These are phyloP conservation scores for Somion occarium DNA, from an alignment of 1,284 basidiomycete genomes.

Conservation along the genomic window DNA sequence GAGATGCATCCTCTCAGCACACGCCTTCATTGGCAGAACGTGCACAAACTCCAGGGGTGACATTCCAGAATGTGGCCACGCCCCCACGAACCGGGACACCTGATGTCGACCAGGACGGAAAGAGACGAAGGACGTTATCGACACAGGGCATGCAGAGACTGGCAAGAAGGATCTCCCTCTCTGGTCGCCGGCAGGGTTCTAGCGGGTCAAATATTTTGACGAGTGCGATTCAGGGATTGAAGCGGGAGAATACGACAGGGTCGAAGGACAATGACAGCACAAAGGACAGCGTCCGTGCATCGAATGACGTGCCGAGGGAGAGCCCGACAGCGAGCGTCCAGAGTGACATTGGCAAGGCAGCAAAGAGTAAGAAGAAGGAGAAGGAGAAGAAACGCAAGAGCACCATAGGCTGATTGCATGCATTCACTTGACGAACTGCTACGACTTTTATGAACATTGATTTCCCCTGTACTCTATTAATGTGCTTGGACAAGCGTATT, in stretches of 20 bases:
- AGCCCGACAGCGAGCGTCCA: constrained; percentile 26
- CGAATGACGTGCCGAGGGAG: constrained; percentile 15
- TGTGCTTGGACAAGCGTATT: background rate
- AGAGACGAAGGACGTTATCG: constrained; percentile 65
- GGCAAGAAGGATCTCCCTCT: constrained; percentile 67
- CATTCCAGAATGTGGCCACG: constrained; percentile 33
- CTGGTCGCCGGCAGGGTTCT: constrained; percentile 53
- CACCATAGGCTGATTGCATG: constrained; percentile 14
- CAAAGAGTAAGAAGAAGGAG: constrained; percentile 28
- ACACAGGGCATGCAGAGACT: constrained; percentile 80
- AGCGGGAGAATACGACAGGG: constrained; percentile 23
- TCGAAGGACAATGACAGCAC: constrained; percentile 21
- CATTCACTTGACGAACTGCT: constrained; percentile 3
- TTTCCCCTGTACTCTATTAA: constrained; percentile 4
- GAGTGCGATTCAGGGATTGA: constrained; percentile 24
- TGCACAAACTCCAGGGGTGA: constrained; percentile 29
- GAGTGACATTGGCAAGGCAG: constrained; percentile 22
- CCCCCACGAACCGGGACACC: constrained; percentile 49
- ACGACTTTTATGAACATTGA: constrained; percentile 6
- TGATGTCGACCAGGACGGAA: constrained; percentile 66
- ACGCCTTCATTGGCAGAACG: constrained; percentile 24
- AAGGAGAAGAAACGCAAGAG: constrained; percentile 29
- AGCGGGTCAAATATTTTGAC: constrained; percentile 51
- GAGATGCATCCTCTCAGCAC: constrained; percentile 25
- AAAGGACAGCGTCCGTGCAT: constrained; percentile 5